phyloP scores from a whole-genome alignment of 2,329 filamentous ascomycete genomes.

The Fusarium newnesense region DNA sequence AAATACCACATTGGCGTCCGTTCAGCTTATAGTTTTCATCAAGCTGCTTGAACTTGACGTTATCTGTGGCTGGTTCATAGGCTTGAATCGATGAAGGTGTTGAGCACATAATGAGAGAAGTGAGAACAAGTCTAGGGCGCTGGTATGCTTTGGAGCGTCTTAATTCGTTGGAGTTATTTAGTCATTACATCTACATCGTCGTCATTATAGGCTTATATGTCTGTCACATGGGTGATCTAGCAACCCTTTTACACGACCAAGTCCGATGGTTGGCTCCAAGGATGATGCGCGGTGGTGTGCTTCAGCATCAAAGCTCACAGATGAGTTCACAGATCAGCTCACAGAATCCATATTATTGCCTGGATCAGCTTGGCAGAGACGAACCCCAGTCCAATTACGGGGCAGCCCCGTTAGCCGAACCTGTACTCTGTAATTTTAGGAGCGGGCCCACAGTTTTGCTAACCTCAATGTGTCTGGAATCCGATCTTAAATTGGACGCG shows the following conservation, averaged over 20 bases:
- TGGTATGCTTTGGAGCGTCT: background rate
- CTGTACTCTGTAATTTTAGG: background rate
- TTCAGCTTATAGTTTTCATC: background rate
- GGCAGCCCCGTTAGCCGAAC: background rate
- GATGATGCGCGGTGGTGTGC: background rate
- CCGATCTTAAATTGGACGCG: too few species aligned
- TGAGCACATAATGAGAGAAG: background rate
- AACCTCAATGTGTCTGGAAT: too few species aligned
- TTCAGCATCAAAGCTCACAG: too few species aligned
- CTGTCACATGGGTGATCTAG: background rate
- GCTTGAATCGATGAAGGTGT: background rate
- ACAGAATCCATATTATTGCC: background rate
- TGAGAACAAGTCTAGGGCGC: background rate
- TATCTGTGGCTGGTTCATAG: background rate
- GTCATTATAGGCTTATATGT: background rate
- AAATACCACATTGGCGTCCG: too few species aligned
- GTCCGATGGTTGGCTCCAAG: background rate
- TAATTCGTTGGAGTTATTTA: background rate
- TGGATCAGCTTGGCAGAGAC: background rate
- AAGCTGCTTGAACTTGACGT: background rate
- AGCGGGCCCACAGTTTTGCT: too few species aligned
- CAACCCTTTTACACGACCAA: background rate
- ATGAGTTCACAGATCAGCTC: background rate
- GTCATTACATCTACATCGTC: background rate
- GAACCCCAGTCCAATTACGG: background rate